Evolutionary conservation across 202 grass and related monocot species (phyloP).

Genomic region (Schoenoplectus triqueter): DNA sequence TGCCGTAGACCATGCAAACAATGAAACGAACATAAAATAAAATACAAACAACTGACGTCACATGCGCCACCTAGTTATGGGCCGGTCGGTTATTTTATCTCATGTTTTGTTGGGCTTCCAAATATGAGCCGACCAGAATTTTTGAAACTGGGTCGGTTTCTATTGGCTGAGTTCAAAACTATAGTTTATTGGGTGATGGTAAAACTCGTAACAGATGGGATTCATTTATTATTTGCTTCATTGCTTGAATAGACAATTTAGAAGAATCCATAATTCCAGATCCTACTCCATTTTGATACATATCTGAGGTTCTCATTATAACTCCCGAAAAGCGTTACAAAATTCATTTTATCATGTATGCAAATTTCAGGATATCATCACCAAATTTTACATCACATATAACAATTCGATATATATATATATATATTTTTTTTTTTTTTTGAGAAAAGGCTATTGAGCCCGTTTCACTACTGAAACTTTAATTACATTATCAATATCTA

Average conservation of each 20-base stretch:
- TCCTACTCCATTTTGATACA: background rate
- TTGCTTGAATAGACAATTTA: background rate
- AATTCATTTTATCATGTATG: background rate
- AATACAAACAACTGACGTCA: conserved; percentile 22
- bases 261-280: background rate
- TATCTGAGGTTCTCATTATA: background rate
- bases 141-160: conserved; percentile 25
- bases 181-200: background rate
- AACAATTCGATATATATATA: background rate
- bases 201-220: background rate
- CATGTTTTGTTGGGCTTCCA: background rate
- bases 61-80: background rate
- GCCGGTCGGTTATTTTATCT: background rate
- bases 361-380: background rate
- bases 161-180: background rate
- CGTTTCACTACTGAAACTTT: too few species aligned
- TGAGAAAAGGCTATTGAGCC: too few species aligned
- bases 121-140: background rate
- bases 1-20: conserved; percentile 29
- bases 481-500: too few species aligned
- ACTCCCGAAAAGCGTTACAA: background rate
- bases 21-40: background rate
- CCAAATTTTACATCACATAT: background rate
- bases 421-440: too few species aligned
- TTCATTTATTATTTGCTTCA: too few species aligned